phyloP scores from a whole-genome alignment of 306 rosid genomes.

The Trifolium dubium region DNA sequence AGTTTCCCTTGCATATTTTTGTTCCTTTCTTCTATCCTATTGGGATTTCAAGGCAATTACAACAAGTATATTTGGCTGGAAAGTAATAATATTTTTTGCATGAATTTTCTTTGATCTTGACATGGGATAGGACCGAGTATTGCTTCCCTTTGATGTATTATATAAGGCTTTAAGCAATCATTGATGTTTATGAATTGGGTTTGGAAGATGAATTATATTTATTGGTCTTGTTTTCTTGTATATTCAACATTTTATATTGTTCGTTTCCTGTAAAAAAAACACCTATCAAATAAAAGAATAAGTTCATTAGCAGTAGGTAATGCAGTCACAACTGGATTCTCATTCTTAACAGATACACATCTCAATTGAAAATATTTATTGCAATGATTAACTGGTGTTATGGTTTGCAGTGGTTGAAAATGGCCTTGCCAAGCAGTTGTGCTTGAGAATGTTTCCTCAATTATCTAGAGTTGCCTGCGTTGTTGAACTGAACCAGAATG shows the following conservation, averaged over 20 bases:
- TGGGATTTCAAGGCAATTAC: no score
- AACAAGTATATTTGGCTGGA: not conserved
- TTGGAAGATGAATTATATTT: not conserved
- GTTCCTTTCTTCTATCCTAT: no score
- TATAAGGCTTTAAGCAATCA: not conserved
- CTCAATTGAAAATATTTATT: slow-evolving; percentile 23
- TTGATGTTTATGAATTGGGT: not conserved
- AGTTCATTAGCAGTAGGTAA: not conserved
- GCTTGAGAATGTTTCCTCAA: slow-evolving; percentile 87
- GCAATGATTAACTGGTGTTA: slow-evolving; percentile 37
- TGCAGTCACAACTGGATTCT: slow-evolving; percentile 14
- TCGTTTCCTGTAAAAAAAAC: not conserved
- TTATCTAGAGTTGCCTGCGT: slow-evolving; percentile 60
- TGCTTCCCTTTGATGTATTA: slow-evolving; percentile 6
- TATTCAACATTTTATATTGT: slow-evolving; percentile 21
- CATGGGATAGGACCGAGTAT: not conserved
- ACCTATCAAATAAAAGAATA: not conserved
- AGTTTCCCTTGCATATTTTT: no score
- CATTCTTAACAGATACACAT: slow-evolving; percentile 13
- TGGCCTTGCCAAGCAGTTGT: slow-evolving; percentile 71
- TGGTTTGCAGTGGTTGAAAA: slow-evolving; percentile 72
- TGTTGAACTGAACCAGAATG: slow-evolving; percentile 56
- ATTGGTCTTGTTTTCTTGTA: slow-evolving; percentile 11
- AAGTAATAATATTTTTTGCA: not conserved
- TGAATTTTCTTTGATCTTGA: not conserved